phyloP scores from a whole-genome alignment of 371 early-diverging fungal species.

The Saksenaea vasiformis region DNA sequence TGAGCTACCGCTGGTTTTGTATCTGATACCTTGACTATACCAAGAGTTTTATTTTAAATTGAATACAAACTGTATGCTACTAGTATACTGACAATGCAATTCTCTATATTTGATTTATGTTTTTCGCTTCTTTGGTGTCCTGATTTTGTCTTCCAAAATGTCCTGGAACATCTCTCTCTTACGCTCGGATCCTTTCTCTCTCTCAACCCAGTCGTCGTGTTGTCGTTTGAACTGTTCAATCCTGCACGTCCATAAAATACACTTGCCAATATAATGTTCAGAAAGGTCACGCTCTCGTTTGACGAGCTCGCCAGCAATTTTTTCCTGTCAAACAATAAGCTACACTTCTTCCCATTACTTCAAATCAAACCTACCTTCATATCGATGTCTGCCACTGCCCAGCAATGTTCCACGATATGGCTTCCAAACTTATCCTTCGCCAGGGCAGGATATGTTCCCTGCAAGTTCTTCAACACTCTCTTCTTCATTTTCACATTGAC shows the following conservation, averaged over 20 bases:
- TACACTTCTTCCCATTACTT: neutral
- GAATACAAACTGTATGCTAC: neutral
- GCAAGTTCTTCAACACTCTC: slow-evolving; percentile 62
- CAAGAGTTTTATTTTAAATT: neutral
- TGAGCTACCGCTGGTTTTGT: neutral
- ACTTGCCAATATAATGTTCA: slow-evolving; percentile 71
- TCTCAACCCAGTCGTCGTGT: slow-evolving; percentile 74
- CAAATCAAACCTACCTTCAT: slow-evolving; percentile 45
- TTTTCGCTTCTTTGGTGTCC: neutral
- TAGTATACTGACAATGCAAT: neutral
- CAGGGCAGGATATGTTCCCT: slow-evolving; percentile 58
- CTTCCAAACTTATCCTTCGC: slow-evolving; percentile 79
- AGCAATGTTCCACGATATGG: slow-evolving; percentile 78
- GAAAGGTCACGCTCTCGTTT: slow-evolving; percentile 56
- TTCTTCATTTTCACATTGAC: slow-evolving; percentile 65
- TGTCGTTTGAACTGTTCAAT: slow-evolving; percentile 76
- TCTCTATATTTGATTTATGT: neutral
- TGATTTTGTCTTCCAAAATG: slow-evolving; percentile 52
- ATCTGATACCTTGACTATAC: neutral
- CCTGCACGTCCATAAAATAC: slow-evolving; percentile 77
- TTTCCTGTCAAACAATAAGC: slow-evolving; percentile 32
- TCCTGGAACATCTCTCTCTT: slow-evolving; percentile 79
- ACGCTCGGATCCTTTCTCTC: slow-evolving; percentile 70
- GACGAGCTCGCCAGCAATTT: slow-evolving; percentile 72
- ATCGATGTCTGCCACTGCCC: slow-evolving; percentile 76